Percentiles rank a stretch among this genome's conserved stretches.
Evolutionary conservation across 306 rosid genomes (phyloP).

Genomic region (Citrullus colocynthis): DNA sequence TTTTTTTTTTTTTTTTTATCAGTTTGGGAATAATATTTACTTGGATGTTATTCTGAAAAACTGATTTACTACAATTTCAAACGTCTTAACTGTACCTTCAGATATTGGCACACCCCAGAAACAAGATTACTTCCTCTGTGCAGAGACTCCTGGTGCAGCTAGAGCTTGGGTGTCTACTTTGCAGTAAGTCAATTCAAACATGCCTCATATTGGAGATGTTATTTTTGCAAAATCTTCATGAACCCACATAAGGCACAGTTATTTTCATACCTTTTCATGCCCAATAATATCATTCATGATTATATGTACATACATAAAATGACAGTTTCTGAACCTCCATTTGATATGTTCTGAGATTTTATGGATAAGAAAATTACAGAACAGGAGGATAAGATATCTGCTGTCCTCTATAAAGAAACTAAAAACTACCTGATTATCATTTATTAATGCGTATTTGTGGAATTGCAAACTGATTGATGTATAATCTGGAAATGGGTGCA

Average conservation of each 20-base stretch:
- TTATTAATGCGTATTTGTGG: not conserved
- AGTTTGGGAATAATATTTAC: not conserved
- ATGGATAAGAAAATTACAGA: not conserved
- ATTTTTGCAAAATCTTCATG: not conserved
- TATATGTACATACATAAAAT: not conserved
- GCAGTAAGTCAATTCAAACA: constrained; percentile 50
- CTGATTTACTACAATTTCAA: not conserved
- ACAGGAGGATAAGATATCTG: not conserved
- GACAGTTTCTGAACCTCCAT: not conserved
- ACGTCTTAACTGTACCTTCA: constrained; percentile 36
- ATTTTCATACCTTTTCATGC: not conserved
- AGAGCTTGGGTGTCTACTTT: constrained; percentile 96
- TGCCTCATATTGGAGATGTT: not conserved
- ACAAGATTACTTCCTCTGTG: constrained; percentile 93
- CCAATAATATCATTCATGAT: not conserved
- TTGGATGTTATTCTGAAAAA: not conserved
- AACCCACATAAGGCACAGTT: not conserved
- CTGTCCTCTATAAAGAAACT: not conserved
- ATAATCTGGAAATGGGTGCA: not conserved
- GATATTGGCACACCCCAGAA: constrained; percentile 97
- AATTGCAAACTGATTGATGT: not conserved
- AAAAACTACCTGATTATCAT: not conserved
- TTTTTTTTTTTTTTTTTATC: not conserved
- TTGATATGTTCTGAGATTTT: not conserved
- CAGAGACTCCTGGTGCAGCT: constrained; percentile 96